Base-by-base conservation (phyloP, 75 land plant genomes). In the Picea glauca region DNA sequence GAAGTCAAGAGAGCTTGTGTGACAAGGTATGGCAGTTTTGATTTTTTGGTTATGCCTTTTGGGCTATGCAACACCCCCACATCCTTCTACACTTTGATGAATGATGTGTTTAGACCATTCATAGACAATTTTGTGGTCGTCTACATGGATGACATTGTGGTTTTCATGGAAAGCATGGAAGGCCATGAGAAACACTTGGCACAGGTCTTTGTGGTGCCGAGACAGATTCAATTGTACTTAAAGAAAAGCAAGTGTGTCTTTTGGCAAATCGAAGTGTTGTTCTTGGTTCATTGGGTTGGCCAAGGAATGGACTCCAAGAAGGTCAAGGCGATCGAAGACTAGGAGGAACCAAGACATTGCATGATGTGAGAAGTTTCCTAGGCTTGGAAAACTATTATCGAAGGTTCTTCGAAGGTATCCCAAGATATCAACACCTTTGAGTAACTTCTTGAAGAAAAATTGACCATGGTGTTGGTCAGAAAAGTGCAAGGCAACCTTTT, bases 21-120 rank as follows among this genome's bases (percentile, higher is more conserved):
- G 5, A 81, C 58, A 4, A 1, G 72, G 18, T 81, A 77, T 68
- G 62, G 73, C 1, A 58, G 67, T 1, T 81, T 76, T 80, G 78
- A 80, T 32, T 80, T 68, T 46, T 31, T 58, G 58, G 57, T 82
- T 4, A 82, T 78, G 83, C 60, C 60, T 0, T 77, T 81, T 76
- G 58, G 60, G 1, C 58, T 81, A 15, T 65, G 12, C 0, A 81
- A 77, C 58, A 65, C 67, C 58, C 78, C 0, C 3, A 62, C 78
- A 35, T n/a, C 66, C 0, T 78, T 78, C 46, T 38, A 38, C 0
- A 14, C 32, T 14, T 8, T 66, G 43, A 43, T 54, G 54, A 78
- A 78, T 66, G 80, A 78, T 26, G 31, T 66, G 9, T 78, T 66
- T 23, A 14, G 6, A 3, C 15, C 0, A 1, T 78, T 64, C 9